phyloP scores from a whole-genome alignment of 129 eudicot genomes.

The Centella asiatica region DNA sequence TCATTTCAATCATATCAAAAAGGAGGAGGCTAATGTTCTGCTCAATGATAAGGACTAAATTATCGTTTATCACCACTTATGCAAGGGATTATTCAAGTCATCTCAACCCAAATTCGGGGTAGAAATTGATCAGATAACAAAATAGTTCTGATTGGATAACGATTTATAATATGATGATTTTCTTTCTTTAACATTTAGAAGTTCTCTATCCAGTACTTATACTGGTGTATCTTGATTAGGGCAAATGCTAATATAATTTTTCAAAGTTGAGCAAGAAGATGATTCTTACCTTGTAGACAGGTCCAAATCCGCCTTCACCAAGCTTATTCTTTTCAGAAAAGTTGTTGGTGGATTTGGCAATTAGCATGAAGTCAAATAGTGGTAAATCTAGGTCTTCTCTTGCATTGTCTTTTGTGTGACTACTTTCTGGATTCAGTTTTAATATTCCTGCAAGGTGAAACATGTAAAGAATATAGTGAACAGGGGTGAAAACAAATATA shows the following conservation, averaged over 20 bases:
- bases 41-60: too few relatives aligned
- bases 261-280: neutral
- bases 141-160: too few relatives aligned
- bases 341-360: neutral
- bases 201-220: too few relatives aligned
- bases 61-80: too few relatives aligned
- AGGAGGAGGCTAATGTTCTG: too few relatives aligned
- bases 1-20: neutral
- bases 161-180: too few relatives aligned
- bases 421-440: neutral
- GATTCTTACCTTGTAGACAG: conserved; percentile 2
- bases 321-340: conserved; percentile 6
- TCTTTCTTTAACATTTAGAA: too few relatives aligned
- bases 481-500: neutral
- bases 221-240: too few relatives aligned
- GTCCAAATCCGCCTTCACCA: conserved; percentile 8
- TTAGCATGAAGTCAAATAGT: neutral
- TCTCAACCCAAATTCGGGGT: too few relatives aligned
- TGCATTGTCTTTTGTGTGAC: neutral
- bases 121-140: too few relatives aligned
- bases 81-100: too few relatives aligned
- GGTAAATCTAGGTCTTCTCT: neutral
- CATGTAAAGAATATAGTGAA: neutral
- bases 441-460: neutral
- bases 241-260: neutral